Percentiles rank a stretch among this genome's conserved stretches.
These are phyloP conservation scores for Starmera pachycereana DNA, from an alignment of 805 yeast genomes.

Conservation along the genomic window DNA sequence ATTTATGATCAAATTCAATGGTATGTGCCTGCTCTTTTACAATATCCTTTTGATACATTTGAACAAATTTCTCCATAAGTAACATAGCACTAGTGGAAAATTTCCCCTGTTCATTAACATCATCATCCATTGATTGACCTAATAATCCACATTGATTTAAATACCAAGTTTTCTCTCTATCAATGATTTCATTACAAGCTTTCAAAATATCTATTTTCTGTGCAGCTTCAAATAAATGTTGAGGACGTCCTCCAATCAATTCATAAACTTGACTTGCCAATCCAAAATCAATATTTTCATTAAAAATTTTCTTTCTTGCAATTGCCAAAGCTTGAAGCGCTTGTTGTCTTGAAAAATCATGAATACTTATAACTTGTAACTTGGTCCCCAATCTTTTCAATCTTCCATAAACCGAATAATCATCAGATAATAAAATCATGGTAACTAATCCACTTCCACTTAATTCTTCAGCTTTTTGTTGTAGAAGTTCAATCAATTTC, in stretches of 20 bases:
- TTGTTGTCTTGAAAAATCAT: conserved; percentile 47
- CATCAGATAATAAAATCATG: conserved; percentile 70
- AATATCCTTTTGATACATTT: conserved; percentile 39
- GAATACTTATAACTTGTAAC: conserved; percentile 59
- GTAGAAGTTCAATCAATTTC: conserved; percentile 61
- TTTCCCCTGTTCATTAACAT: conserved; percentile 78
- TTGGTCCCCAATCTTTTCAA: conserved; percentile 63
- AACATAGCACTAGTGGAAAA: conserved; percentile 68
- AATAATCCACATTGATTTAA: conserved; percentile 72
- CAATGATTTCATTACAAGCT: conserved; percentile 64
- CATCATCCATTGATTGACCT: conserved; percentile 79
- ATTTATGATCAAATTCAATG: conserved; percentile 29
- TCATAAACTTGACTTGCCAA: conserved; percentile 48
- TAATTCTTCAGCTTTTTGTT: conserved; percentile 73
- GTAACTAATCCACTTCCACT: conserved; percentile 46
- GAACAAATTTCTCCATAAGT: conserved; percentile 58
- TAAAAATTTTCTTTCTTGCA: conserved; percentile 35
- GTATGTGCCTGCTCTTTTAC: conserved; percentile 8
- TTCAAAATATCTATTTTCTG: conserved; percentile 42
- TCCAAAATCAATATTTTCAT: conserved; percentile 27
- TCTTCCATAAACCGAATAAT: conserved; percentile 80
- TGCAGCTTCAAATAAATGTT: conserved; percentile 65
- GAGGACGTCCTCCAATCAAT: conserved; percentile 77
- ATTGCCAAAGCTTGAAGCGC: conserved; percentile 44
- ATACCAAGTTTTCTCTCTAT: conserved; percentile 78